These are phyloP conservation scores for Aspergillus ibericus DNA, from an alignment of 2,329 filamentous ascomycete species.

Conservation along the genomic window DNA sequence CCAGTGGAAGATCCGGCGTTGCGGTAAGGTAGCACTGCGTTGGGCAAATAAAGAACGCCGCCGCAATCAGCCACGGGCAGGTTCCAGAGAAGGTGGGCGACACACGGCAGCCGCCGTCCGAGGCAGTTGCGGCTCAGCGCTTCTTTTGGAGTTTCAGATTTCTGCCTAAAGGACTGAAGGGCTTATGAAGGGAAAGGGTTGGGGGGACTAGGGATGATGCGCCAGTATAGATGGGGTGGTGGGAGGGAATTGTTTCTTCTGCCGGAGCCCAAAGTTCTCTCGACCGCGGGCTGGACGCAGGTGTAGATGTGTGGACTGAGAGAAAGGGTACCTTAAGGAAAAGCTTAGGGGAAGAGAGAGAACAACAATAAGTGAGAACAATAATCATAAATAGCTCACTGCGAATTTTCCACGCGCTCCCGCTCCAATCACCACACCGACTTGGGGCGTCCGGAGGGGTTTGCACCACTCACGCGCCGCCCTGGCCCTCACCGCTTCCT, in stretches of 20 bases:
- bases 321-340: not conserved
- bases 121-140: not conserved
- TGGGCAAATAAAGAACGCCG: not conserved
- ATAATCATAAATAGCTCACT: conserved; percentile 3
- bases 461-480: not conserved
- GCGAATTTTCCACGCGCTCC: conserved; percentile 27
- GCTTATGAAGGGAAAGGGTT: not conserved
- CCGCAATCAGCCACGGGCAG: not conserved
- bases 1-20: not conserved
- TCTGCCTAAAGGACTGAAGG: conserved; percentile 4
- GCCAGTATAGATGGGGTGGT: not conserved
- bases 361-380: conserved; percentile 6
- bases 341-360: conserved; percentile 8
- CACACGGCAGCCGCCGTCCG: conserved; percentile 4
- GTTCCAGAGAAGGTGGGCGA: conserved; percentile 4
- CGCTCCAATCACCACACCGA: conserved; percentile 25
- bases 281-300: not conserved
- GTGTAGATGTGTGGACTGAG: not conserved
- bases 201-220: not conserved
- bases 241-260: not conserved
- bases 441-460: conserved; percentile 9
- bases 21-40: not conserved
- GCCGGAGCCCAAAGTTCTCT: not conserved
- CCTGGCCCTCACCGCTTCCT: conserved; percentile 3
- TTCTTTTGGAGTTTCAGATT: not conserved